Conservation (phyloP, 163 green algal genomes). For the Scenedesmus sp. region DNA sequence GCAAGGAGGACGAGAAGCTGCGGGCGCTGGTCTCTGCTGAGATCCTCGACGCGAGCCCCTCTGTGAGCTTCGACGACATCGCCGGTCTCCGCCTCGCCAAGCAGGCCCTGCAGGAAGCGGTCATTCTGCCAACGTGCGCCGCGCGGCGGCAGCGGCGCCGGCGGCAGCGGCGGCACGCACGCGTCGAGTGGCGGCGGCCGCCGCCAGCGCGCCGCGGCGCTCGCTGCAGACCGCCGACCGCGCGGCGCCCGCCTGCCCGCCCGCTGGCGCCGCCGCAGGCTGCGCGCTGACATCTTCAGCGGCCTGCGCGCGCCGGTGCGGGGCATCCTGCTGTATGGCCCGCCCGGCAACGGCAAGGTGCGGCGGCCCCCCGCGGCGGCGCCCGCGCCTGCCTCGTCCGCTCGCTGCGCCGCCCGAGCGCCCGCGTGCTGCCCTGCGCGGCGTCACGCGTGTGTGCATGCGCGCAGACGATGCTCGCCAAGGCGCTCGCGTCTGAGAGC, state of each 20-base stretch:
- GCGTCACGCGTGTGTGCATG: slow-evolving; percentile 44
- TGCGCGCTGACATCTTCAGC: slow-evolving; percentile 46
- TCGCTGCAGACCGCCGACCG: too few species aligned
- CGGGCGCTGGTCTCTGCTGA: slow-evolving; percentile 59
- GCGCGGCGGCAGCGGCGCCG: slow-evolving; percentile 61
- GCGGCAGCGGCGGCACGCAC: neutral
- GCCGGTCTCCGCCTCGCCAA: slow-evolving; percentile 64
- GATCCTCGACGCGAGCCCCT: slow-evolving; percentile 68
- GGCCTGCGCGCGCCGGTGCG: slow-evolving; percentile 82
- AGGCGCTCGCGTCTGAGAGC: slow-evolving; percentile 75
- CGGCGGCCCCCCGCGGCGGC: too few species aligned
- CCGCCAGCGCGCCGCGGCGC: neutral
- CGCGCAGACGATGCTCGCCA: slow-evolving; percentile 66
- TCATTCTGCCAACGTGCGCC: slow-evolving; percentile 72
- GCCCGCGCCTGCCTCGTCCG: too few species aligned
- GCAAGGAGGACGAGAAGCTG: slow-evolving; percentile 44
- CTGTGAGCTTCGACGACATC: slow-evolving; percentile 77
- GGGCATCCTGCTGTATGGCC: slow-evolving; percentile 90
- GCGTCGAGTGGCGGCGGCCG: neutral
- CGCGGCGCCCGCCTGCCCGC: too few species aligned
- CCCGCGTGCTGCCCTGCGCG: slow-evolving; percentile 66
- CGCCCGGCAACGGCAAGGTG: slow-evolving; percentile 83
- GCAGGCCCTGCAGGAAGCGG: slow-evolving; percentile 80
- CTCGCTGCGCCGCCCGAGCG: slow-evolving; percentile 57
- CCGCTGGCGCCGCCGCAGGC: too few species aligned